A percentile compares a stretch with the other conserved stretches of the same genome.
Conservation (phyloP, 1,284 basidiomycete species). For the Schizophyllum amplum region DNA sequence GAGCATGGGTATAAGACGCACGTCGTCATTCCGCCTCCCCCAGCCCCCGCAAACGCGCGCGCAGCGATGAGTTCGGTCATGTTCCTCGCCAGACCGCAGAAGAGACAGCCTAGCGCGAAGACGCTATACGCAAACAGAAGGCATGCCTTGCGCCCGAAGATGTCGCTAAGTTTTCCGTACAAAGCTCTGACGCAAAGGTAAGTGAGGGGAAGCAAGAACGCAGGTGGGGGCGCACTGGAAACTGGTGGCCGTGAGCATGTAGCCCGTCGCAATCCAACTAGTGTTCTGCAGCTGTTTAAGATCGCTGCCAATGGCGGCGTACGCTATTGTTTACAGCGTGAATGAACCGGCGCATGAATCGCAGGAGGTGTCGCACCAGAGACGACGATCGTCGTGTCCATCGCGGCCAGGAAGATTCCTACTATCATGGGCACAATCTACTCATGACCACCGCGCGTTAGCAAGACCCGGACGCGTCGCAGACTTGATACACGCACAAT, state of each 20-base stretch:
- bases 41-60: constrained; percentile 54
- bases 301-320: constrained; percentile 55
- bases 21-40: constrained; percentile 59
- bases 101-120: constrained; percentile 45
- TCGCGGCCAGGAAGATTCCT: constrained; percentile 49
- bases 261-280: constrained; percentile 59
- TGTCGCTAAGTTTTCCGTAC: constrained; percentile 59
- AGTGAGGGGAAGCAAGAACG: neutral
- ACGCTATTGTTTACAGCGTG: constrained; percentile 26
- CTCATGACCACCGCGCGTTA: neutral
- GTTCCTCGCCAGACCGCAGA: constrained; percentile 44
- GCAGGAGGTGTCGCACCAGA: constrained; percentile 27
- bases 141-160: constrained; percentile 54
- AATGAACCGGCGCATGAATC: neutral
- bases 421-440: constrained; percentile 50
- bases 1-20: too few species aligned
- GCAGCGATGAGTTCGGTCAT: constrained; percentile 50
- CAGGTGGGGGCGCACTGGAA: constrained; percentile 40
- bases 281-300: constrained; percentile 55
- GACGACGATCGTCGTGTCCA: constrained; percentile 54
- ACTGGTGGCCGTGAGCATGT: constrained; percentile 51
- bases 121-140: constrained; percentile 46
- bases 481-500: neutral
- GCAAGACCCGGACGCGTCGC: neutral
- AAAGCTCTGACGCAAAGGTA: constrained; percentile 43